Percentiles rank a stretch among this genome's conserved stretches.
Evolutionary conservation across 805 yeast species (phyloP).

Genomic region (Zygotorulaspora sp.): DNA sequence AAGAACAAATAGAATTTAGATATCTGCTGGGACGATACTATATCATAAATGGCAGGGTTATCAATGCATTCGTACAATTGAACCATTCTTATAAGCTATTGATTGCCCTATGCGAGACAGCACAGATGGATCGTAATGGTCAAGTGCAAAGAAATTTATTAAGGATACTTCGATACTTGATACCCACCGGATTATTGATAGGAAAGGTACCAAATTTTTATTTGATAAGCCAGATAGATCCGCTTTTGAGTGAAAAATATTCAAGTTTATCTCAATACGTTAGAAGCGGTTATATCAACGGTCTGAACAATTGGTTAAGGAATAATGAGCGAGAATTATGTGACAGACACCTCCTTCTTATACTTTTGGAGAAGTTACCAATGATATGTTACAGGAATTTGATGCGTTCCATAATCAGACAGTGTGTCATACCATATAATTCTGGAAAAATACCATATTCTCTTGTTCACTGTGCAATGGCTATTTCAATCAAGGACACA

Average conservation of each 20-base stretch:
- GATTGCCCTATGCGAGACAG: constrained; percentile 26
- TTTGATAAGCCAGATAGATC: constrained; percentile 24
- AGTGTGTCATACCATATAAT: constrained; percentile 17
- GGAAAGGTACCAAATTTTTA: constrained; percentile 48
- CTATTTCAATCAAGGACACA: constrained; percentile 19
- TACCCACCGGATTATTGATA: constrained; percentile 50
- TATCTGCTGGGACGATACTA: constrained; percentile 55
- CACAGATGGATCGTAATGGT: constrained; percentile 5
- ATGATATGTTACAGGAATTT: constrained; percentile 42
- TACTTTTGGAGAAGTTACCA: constrained; percentile 41
- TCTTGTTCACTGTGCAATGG: constrained; percentile 18
- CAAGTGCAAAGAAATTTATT: constrained; percentile 25
- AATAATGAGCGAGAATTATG: constrained; percentile 33
- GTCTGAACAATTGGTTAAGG: constrained; percentile 35
- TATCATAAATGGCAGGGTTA: constrained; percentile 47
- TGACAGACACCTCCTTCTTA: constrained; percentile 32
- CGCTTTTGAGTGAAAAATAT: constrained; percentile 36
- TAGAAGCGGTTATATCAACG: constrained; percentile 41
- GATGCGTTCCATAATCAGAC: constrained; percentile 19
- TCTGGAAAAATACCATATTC: constrained; percentile 30
- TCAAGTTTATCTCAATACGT: constrained; percentile 38
- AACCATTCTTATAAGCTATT: constrained; percentile 47
- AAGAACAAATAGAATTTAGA: constrained; percentile 53
- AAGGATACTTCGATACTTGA: constrained; percentile 43
- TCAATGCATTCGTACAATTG: constrained; percentile 50